Conservation (phyloP, 2,329 filamentous ascomycete species). For the Aspergillus texensis region DNA sequence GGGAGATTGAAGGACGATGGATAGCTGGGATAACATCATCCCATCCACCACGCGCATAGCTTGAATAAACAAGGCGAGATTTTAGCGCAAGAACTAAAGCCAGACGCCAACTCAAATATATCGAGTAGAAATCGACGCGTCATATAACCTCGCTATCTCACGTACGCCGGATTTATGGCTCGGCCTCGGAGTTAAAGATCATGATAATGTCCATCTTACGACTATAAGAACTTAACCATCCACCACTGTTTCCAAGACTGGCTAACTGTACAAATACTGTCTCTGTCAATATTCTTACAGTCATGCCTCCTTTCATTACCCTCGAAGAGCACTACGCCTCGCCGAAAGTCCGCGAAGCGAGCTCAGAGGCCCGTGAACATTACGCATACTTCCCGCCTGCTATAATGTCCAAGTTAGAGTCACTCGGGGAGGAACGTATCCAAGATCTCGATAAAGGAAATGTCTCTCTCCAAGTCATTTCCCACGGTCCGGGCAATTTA, state of each 20-base stretch:
- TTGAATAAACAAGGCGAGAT: not conserved
- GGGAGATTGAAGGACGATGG: no score
- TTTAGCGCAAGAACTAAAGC: not conserved
- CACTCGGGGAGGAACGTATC: conserved; percentile 12
- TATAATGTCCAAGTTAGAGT: conserved; percentile 16
- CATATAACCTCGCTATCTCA: not conserved
- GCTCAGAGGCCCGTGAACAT: conserved; percentile 10
- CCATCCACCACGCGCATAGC: not conserved
- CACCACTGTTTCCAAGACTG: not conserved
- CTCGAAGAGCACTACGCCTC: conserved; percentile 25
- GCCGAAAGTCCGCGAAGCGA: conserved; percentile 13
- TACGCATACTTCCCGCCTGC: conserved; percentile 18
- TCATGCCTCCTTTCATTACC: conserved; percentile 22
- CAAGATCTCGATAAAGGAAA: conserved; percentile 10
- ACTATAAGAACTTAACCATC: not conserved
- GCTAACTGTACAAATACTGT: not conserved
- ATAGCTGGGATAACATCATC: no score
- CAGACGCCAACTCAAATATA: no score
- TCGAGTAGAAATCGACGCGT: not conserved
- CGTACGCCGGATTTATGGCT: not conserved
- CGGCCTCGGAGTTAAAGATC: conserved; percentile 1
- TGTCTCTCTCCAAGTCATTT: conserved; percentile 14
- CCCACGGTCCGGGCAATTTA: conserved; percentile 20
- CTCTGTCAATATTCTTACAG: not conserved
- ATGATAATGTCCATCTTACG: no score